Conservation (phyloP, 106 monocot genomes). For the Apostasia ramifera region DNA sequence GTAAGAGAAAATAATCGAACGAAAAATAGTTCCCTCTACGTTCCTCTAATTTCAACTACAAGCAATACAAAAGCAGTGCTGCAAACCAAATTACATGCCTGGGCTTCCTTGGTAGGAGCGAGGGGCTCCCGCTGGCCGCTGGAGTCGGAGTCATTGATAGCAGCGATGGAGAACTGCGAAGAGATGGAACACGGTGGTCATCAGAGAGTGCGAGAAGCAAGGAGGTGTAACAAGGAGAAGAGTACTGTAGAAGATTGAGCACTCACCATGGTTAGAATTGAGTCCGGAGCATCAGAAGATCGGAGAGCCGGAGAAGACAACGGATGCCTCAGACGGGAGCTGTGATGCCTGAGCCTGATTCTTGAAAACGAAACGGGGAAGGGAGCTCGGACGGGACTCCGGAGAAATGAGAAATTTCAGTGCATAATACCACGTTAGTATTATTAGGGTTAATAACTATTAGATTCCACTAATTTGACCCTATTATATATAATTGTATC, state of each 20-base stretch:
- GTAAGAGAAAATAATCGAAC: not conserved
- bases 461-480: too few species aligned
- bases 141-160: slow-evolving; percentile 81
- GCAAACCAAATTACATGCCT: slow-evolving; percentile 19
- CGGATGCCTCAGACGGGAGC: not conserved
- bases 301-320: not conserved
- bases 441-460: too few species aligned
- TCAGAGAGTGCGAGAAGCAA: not conserved
- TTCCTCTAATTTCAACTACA: too few species aligned
- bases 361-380: too few species aligned
- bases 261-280: slow-evolving; percentile 8
- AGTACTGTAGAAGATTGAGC: too few species aligned
- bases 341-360: too few species aligned
- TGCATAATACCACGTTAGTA: too few species aligned
- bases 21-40: not conserved
- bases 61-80: not conserved
- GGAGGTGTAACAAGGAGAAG: not conserved
- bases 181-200: not conserved
- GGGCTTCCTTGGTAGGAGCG: slow-evolving; percentile 95
- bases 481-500: too few species aligned
- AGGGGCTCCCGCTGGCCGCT: slow-evolving; percentile 73
- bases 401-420: too few species aligned
- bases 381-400: too few species aligned
- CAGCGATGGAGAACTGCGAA: slow-evolving; percentile 87
- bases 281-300: not conserved